Base-by-base conservation (phyloP, 179 eudicot genomes). In the Silene coronaria region DNA sequence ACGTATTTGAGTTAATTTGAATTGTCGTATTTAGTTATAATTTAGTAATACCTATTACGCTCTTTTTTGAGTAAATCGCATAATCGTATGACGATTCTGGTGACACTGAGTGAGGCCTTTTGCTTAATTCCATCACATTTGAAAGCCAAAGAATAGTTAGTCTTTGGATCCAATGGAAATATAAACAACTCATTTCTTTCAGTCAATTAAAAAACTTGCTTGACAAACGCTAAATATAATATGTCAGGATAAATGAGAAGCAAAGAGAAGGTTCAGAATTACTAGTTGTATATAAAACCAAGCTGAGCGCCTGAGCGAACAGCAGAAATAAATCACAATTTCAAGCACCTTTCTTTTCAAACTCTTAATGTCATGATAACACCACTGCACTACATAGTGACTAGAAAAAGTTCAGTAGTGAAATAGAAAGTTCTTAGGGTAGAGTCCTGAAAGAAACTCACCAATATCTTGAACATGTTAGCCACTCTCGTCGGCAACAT, bases 391-490 rank as follows among this genome's bases (percentile, higher is more conserved):
- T 19, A 27, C n/a, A 48, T 26, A 51, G n/a, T 7, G 8, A 45
- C 24, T 32, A 48, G 7, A 36, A 27, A 28, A 70, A 26, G 42
- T 45, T 48, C 30, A 53, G 57, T 70, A 16, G 27, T 45, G 23
- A 48, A 28, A 26, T 16, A 5, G 27, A 57, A 57, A 72, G 65
- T 51, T 51, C 28, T 72, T 72, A 27, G 66, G 53, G 36, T 30
- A 72, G 38, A 46, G 14, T 71, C 45, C 23, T 46, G 27, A 27
- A 71, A 19, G 28, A 72, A 72, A 82, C 96, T 91, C 71, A 96
- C 99, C 89, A 96, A 86, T 79, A 96, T 86, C 81, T 84, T 96
- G 79, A 86, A 88, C 99, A 96, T 88, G 75, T 93, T 83, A 67
- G 96, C 97, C 66, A 90, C 83, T 81, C 99, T 88, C 66, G 85